Evolutionary conservation across 1,284 basidiomycete genomes (phyloP).

Genomic region (Irpex sp.): DNA sequence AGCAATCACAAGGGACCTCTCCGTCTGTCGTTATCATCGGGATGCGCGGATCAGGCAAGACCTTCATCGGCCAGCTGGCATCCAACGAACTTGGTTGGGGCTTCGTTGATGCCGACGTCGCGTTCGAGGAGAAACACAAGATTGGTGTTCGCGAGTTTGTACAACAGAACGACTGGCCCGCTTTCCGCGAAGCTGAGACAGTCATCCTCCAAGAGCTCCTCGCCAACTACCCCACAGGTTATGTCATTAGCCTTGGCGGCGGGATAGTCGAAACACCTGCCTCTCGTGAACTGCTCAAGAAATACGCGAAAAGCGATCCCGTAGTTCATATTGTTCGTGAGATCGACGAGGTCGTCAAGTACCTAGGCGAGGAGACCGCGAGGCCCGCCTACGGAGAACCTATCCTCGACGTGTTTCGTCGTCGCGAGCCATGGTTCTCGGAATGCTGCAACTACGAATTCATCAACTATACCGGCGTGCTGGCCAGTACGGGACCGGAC

Average conservation of each 20-base stretch:
- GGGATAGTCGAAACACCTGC: conserved; percentile 88
- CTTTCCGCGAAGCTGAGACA: conserved; percentile 67
- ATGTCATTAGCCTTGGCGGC: conserved; percentile 91
- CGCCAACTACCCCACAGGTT: conserved; percentile 49
- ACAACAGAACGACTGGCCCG: conserved; percentile 70
- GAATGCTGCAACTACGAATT: conserved; percentile 86
- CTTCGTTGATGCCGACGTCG: conserved; percentile 86
- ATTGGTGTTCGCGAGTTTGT: conserved; percentile 78
- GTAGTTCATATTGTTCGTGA: conserved; percentile 75
- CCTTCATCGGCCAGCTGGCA: conserved; percentile 81
- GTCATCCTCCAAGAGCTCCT: conserved; percentile 62
- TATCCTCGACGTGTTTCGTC: conserved; percentile 77
- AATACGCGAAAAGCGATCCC: conserved; percentile 61
- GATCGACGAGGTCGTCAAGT: conserved; percentile 69
- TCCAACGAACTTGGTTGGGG: conserved; percentile 73
- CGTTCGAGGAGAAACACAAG: conserved; percentile 68
- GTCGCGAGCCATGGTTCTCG: conserved; percentile 87
- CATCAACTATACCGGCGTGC: conserved; percentile 64
- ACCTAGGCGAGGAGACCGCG: conserved; percentile 73
- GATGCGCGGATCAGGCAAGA: conserved; percentile 98
- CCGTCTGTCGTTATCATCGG: conserved; percentile 86
- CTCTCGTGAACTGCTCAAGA: conserved; percentile 68
- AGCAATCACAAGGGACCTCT: conserved; percentile 29
- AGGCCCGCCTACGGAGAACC: conserved; percentile 88
- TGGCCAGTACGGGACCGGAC: conserved; percentile 8